phyloP scores from a whole-genome alignment of 73 alveolate species.

The Tetrahymena malaccensis region DNA sequence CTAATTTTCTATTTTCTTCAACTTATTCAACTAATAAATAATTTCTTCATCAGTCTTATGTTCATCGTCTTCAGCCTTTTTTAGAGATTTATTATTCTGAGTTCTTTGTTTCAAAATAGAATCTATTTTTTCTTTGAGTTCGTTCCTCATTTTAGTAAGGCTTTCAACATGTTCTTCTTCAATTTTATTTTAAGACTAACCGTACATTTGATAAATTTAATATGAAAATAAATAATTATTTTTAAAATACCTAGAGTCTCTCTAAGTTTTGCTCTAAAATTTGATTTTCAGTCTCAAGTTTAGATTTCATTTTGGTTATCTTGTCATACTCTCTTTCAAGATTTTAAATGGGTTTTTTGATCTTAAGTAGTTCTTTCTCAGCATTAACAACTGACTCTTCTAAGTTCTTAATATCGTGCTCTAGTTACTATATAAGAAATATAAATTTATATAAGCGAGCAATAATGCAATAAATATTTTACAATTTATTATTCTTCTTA shows the following conservation, averaged over 20 bases:
- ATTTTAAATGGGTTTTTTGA: constrained; percentile 14
- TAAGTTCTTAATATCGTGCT: neutral
- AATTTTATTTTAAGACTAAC: neutral
- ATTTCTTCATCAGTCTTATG: constrained; percentile 62
- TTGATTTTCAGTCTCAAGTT: constrained; percentile 6
- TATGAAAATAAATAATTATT: neutral
- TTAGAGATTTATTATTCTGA: constrained; percentile 57
- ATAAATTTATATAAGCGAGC: neutral
- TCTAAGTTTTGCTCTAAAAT: neutral
- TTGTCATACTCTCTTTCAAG: constrained; percentile 9
- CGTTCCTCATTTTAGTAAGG: constrained; percentile 54
- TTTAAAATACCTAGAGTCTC: neutral
- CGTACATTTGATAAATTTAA: too few species aligned
- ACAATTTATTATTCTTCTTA: neutral
- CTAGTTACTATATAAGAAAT: neutral
- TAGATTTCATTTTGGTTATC: neutral
- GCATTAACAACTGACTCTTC: neutral
- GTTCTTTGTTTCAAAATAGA: constrained; percentile 63
- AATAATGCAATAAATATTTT: neutral
- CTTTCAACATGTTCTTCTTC: constrained; percentile 33
- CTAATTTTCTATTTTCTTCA: constrained; percentile 68
- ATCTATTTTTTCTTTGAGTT: constrained; percentile 61
- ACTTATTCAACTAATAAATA: constrained; percentile 51
- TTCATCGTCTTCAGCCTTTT: constrained; percentile 56
- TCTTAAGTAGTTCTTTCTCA: constrained; percentile 2